Conservation (phyloP, 2,329 filamentous ascomycete genomes). For the Basipetospora chlamydospora region DNA sequence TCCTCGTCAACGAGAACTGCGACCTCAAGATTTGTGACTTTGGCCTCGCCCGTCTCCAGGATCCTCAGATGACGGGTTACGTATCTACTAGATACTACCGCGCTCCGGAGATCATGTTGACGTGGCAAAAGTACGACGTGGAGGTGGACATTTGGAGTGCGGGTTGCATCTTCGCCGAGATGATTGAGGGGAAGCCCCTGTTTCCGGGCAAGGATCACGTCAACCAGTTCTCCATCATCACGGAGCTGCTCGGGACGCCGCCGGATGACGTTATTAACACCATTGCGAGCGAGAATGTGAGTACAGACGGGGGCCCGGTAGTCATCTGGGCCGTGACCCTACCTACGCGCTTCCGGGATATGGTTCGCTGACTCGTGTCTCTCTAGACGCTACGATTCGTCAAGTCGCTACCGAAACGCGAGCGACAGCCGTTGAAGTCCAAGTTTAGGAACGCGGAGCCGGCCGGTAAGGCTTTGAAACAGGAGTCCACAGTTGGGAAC, state of each 20-base stretch:
- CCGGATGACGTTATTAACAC: conserved; percentile 98
- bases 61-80: conserved; percentile 98
- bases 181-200: conserved; percentile 94
- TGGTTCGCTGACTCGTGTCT: conserved; percentile 9
- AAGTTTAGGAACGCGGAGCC: conserved; percentile 96
- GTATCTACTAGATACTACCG: conserved; percentile 98
- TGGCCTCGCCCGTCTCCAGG: conserved; percentile 90
- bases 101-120: conserved; percentile 98
- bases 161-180: conserved; percentile 97
- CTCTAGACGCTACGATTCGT: conserved; percentile 83
- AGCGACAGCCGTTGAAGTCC: conserved; percentile 69
- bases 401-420: conserved; percentile 88
- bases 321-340: too few relatives aligned
- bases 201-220: conserved; percentile 99
- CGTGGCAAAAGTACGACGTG: conserved; percentile 99
- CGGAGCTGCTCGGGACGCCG: conserved; percentile 86
- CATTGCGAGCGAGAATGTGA: conserved; percentile 93
- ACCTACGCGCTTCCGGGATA: neutral
- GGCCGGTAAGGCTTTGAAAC: conserved; percentile 51
- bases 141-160: conserved; percentile 99
- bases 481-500: too few relatives aligned
- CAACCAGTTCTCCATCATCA: conserved; percentile 99
- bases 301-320: too few relatives aligned
- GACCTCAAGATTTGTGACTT: conserved; percentile 99
- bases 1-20: conserved; percentile 98